Evolutionary conservation across 2,329 filamentous ascomycete species (phyloP), one percentile per base, ranked within the genome.

Genomic region (Alternaria triticina): DNA sequence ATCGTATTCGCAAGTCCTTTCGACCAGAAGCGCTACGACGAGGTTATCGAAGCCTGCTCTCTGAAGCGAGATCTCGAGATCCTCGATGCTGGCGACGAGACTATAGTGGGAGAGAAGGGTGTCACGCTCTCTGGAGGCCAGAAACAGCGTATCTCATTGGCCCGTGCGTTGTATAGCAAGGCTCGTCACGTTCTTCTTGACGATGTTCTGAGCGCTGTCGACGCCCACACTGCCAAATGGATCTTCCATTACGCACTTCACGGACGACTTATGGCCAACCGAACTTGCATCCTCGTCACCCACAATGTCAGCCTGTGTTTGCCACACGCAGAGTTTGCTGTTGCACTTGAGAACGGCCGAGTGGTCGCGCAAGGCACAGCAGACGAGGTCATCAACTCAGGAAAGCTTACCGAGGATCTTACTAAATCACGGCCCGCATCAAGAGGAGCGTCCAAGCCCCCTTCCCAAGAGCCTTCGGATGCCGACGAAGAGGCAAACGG

Each of bases 161-260:
- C 96, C n/a, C 90, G 96, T 70, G 96, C 96, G 1, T 86, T 99
- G n/a, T 99, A 99, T 81, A 97, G 93, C 69, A 95, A 93, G 80
- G 96, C 94, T 6, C 91, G 90, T 57, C 95, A 98, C 79, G 83
- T 99, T 15, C 86, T 99, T 11, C 86, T 99, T 54, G 96, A 99
- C 75, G 96, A 99, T 79, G 97, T 96, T 67, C 86, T 99, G 46
- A 97, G 94, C 76, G 96, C 96, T 27, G 96, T 99, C 33, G 96
- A 99, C 79, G 96, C 96, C 4, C 96, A 99, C 74, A 98, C 96
- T 0, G 94, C 94, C 3, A 96, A 97, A 79, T 97, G 96, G 90
- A 98, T 99, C 70, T 98, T 98, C 82, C 91, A 91, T 77, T 91
- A 97, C 80, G 97, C 94, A 63, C 90, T 99, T 67, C 90, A 90